phyloP scores from a whole-genome alignment of 768 basidiomycete species.

The Tephrocybe rancida region DNA sequence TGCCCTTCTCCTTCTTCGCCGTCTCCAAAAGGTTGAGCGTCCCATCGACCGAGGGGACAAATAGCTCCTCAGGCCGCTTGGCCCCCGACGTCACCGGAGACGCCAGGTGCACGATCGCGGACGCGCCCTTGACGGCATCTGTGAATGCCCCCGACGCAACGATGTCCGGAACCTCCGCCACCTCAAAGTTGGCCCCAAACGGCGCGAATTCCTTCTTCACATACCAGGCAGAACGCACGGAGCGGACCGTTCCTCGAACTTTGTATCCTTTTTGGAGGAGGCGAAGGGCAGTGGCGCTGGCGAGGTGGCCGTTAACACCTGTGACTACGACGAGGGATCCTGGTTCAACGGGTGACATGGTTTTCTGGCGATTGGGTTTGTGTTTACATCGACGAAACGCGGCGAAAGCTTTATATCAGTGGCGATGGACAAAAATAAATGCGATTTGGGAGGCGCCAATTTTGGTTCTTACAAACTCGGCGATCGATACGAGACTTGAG shows the following conservation, averaged over 20 bases:
- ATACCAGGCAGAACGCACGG: background rate
- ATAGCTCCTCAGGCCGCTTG: slow-evolving; percentile 11
- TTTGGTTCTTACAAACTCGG: too few relatives aligned
- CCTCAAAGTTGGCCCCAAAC: slow-evolving; percentile 4
- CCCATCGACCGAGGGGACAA: slow-evolving; percentile 9
- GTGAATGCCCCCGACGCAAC: background rate
- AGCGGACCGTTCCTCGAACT: slow-evolving; percentile 11
- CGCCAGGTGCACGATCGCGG: slow-evolving; percentile 10
- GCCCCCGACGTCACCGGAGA: slow-evolving; percentile 9
- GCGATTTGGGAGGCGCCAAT: too few relatives aligned
- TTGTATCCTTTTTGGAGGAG: slow-evolving; percentile 13
- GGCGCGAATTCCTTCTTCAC: slow-evolving; percentile 10
- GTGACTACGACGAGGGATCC: slow-evolving; percentile 14
- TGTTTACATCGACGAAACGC: too few relatives aligned
- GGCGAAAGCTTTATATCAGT: too few relatives aligned
- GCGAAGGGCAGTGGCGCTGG: slow-evolving; percentile 11
- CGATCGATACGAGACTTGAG: too few relatives aligned
- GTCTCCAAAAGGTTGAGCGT: slow-evolving; percentile 5
- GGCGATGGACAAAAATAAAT: too few relatives aligned
- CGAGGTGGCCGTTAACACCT: slow-evolving; percentile 12
- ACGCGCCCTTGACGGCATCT: slow-evolving; percentile 6
- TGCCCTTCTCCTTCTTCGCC: background rate
- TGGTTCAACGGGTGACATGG: slow-evolving; percentile 7
- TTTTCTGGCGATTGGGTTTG: background rate
- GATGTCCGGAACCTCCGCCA: slow-evolving; percentile 10